phyloP scores from a whole-genome alignment of 2,329 filamentous ascomycete species.

The Cryphonectria parasitica region DNA sequence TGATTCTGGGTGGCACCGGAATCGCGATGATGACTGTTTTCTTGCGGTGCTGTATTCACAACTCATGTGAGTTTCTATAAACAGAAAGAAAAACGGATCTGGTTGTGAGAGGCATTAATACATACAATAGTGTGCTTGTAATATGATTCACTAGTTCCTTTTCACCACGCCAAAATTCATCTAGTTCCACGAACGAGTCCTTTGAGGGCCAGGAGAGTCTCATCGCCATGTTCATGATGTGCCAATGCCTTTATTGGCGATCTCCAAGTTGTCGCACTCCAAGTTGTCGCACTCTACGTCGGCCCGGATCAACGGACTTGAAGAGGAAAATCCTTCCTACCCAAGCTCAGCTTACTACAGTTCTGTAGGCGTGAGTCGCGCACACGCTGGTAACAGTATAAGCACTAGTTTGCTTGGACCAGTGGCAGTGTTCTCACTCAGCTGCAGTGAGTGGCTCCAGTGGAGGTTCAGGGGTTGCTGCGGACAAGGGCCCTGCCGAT shows the following conservation, averaged over 20 bases:
- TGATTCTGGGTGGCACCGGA: background rate
- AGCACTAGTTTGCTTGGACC: background rate
- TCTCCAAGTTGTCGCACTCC: background rate
- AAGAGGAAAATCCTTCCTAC: background rate
- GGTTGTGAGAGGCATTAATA: background rate
- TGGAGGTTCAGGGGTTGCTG: background rate
- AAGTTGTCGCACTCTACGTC: background rate
- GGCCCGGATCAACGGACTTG: background rate
- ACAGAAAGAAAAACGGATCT: background rate
- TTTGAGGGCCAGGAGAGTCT: background rate
- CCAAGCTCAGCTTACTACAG: no score
- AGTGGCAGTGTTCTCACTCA: conserved; percentile 7
- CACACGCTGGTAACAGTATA: background rate
- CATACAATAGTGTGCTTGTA: conserved; percentile 9
- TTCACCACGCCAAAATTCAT: background rate
- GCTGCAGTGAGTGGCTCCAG: background rate
- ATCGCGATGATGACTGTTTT: conserved; percentile 14
- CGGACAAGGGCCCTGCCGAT: background rate
- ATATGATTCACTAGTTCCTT: background rate
- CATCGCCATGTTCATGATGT: background rate
- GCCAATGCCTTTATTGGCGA: background rate
- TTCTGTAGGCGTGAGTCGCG: background rate
- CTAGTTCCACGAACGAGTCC: background rate
- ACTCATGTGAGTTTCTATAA: conserved; percentile 5
- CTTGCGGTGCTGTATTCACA: background rate